Conservation (phyloP, 2,329 filamentous ascomycete genomes). For the Penicillium decumbens region DNA sequence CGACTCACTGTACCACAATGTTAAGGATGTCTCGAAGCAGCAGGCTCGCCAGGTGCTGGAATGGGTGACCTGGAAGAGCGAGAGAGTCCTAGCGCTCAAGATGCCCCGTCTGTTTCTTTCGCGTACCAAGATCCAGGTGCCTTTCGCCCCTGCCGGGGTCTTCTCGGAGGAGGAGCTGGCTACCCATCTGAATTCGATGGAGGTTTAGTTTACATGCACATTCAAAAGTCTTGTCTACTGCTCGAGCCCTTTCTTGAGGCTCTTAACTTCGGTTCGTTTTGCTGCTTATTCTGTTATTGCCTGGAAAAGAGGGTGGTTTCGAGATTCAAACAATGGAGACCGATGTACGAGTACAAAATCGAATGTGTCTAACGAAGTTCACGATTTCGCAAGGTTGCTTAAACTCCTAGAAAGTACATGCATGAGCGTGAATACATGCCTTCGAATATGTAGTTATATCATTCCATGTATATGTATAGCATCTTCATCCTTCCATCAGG, state of each 20-base stretch:
- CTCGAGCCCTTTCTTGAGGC: background rate
- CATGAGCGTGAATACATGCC: background rate
- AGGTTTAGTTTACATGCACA: background rate
- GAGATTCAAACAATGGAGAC: background rate
- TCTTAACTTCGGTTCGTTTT: background rate
- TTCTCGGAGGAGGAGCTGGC: background rate
- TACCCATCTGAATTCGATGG: background rate
- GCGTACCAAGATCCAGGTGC: background rate
- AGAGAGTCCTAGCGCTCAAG: background rate
- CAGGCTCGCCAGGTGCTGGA: background rate
- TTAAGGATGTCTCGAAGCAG: background rate
- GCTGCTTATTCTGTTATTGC: background rate
- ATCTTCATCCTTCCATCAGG: slow-evolving; percentile 22
- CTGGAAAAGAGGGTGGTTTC: background rate
- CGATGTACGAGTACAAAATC: background rate
- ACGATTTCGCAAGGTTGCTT: background rate
- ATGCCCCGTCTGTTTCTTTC: background rate
- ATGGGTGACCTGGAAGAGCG: background rate
- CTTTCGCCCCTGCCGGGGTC: background rate
- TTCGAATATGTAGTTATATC: background rate
- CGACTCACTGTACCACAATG: background rate
- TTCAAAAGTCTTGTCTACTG: background rate
- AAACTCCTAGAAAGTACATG: background rate
- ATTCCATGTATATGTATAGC: background rate
- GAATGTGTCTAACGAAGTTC: background rate